Conservation (phyloP, 2,329 filamentous ascomycete species). For the Daldinia eschscholtzii region DNA sequence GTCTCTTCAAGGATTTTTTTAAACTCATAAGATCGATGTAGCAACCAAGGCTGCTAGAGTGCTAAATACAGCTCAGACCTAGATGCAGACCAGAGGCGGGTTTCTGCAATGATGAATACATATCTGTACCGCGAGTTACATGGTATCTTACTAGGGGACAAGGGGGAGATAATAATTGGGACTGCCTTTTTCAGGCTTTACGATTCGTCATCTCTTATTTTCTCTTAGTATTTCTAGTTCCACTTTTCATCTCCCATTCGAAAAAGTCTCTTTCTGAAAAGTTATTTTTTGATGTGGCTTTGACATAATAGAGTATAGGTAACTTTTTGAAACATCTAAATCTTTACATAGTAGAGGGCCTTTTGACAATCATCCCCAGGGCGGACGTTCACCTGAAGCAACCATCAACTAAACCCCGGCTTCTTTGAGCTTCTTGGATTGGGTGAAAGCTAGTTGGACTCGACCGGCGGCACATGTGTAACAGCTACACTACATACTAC, state of each 20-base stretch:
- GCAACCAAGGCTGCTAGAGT: slow-evolving; percentile 20
- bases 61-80: slow-evolving; percentile 41
- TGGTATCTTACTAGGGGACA: slow-evolving; percentile 33
- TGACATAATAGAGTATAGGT: slow-evolving; percentile 21
- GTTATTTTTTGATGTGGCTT: slow-evolving; percentile 23
- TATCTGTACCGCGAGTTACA: slow-evolving; percentile 18
- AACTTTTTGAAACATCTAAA: slow-evolving; percentile 32
- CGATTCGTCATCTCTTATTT: slow-evolving; percentile 32
- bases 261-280: slow-evolving; percentile 7
- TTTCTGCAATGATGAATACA: slow-evolving; percentile 30
- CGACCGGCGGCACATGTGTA: slow-evolving; percentile 37
- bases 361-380: slow-evolving; percentile 19
- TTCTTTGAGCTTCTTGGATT: slow-evolving; percentile 19
- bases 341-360: slow-evolving; percentile 3
- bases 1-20: slow-evolving; percentile 19
- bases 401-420: slow-evolving; percentile 17
- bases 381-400: slow-evolving; percentile 25
- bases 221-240: slow-evolving; percentile 17
- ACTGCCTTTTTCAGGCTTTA: slow-evolving; percentile 20
- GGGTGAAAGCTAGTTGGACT: slow-evolving; percentile 32
- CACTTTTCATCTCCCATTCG: slow-evolving; percentile 30
- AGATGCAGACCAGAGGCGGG: slow-evolving; percentile 29
- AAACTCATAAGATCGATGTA: slow-evolving; percentile 8
- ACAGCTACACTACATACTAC: slow-evolving; percentile 44
- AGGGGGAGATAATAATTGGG: slow-evolving; percentile 15